Evolutionary conservation across 2,329 filamentous ascomycete species (phyloP).

Genomic region (Ceratocystis eucalypticola): DNA sequence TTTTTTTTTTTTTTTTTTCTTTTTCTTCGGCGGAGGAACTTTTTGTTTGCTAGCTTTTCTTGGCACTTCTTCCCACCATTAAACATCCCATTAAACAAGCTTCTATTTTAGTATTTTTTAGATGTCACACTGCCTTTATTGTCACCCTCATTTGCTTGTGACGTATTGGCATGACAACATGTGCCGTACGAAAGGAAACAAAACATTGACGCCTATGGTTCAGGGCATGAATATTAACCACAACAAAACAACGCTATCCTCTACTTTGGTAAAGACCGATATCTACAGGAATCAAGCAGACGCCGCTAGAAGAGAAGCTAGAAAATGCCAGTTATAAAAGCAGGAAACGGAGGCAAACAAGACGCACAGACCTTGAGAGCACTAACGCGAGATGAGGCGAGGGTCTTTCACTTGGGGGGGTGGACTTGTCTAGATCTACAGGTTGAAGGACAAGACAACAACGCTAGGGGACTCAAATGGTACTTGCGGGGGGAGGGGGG

Average conservation of each 20-base stretch:
- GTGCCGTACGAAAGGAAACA: neutral
- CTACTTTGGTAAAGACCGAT: no score
- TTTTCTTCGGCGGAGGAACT: neutral
- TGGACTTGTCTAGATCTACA: neutral
- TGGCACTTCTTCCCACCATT: neutral
- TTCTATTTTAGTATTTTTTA: constrained; percentile 1
- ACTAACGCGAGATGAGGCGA: no score
- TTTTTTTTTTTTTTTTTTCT: neutral
- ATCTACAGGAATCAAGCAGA: neutral
- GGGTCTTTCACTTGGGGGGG: neutral
- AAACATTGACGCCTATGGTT: neutral
- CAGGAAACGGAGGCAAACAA: neutral
- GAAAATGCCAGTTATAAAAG: no score
- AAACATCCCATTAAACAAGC: constrained; percentile 4
- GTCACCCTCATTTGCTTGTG: neutral
- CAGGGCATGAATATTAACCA: neutral
- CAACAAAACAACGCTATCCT: no score
- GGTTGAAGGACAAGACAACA: neutral
- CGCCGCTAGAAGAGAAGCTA: neutral
- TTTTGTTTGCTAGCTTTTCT: neutral
- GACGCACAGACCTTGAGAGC: neutral
- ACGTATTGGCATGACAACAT: neutral
- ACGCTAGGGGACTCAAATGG: neutral
- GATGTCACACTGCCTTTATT: neutral
- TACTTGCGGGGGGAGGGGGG: neutral